Conservation (phyloP, 768 basidiomycete species). For the Trametes gibbosa region DNA sequence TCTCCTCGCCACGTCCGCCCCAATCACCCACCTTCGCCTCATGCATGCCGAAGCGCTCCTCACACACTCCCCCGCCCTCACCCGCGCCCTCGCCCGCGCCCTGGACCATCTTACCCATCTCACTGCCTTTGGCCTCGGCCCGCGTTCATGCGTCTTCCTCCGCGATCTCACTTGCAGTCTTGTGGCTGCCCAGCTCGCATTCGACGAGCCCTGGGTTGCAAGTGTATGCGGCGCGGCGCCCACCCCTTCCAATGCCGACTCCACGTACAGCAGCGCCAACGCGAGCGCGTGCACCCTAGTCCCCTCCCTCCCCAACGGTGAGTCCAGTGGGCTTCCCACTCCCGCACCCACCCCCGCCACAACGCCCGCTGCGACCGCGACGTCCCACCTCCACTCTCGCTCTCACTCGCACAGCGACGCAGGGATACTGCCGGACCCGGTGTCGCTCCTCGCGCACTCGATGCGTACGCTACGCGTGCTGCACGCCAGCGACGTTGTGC, state of each 20-base stretch:
- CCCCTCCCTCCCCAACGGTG: slow-evolving; percentile 4
- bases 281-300: not conserved
- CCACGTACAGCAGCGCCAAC: not conserved
- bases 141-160: slow-evolving; percentile 2
- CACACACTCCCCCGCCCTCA: slow-evolving; percentile 1
- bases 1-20: not conserved
- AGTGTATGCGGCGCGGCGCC: not conserved
- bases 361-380: not conserved
- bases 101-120: slow-evolving; percentile 1
- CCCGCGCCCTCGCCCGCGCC: not conserved
- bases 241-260: not conserved
- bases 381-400: not conserved
- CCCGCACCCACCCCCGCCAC: slow-evolving; percentile 3
- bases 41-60: slow-evolving; percentile 3
- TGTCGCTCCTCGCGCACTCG: slow-evolving; percentile 10
- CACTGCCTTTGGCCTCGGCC: not conserved
- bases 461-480: slow-evolving; percentile 2
- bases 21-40: slow-evolving; percentile 10
- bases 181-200: slow-evolving; percentile 4
- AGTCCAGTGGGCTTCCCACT: slow-evolving; percentile 1
- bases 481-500: slow-evolving; percentile 6
- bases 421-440: slow-evolving; percentile 3
- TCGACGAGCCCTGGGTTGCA: slow-evolving; percentile 11
- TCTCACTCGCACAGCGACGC: not conserved
- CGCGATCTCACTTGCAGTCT: not conserved